Evolutionary conservation across 1,284 basidiomycete species (phyloP).

Genomic region (Apiotrichum brassicae): DNA sequence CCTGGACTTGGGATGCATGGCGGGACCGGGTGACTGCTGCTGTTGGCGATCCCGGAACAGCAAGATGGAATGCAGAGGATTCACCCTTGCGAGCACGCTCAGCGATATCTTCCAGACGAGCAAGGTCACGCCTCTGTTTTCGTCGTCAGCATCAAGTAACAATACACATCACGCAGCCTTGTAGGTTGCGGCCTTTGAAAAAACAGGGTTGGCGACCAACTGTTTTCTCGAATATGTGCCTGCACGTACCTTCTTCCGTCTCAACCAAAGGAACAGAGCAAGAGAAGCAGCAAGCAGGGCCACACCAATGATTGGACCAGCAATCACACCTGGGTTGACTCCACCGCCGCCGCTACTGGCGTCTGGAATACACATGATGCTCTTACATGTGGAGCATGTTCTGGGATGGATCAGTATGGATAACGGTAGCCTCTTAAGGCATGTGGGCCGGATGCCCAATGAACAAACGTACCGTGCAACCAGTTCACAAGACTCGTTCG

Average conservation of each 20-base stretch:
- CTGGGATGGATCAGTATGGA: neutral
- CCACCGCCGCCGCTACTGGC: neutral
- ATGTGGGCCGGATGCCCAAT: no score
- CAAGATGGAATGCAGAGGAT: slow-evolving; percentile 40
- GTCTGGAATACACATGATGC: no score
- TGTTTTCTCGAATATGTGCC: neutral
- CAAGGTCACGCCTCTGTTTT: slow-evolving; percentile 38
- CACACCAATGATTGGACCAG: slow-evolving; percentile 44
- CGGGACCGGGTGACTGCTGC: neutral
- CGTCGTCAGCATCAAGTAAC: slow-evolving; percentile 1
- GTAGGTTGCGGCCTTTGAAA: no score
- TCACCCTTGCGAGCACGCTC: slow-evolving; percentile 44
- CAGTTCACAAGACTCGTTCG: slow-evolving; percentile 1
- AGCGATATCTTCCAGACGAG: slow-evolving; percentile 40
- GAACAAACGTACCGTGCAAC: neutral
- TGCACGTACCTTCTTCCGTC: slow-evolving; percentile 42
- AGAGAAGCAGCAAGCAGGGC: slow-evolving; percentile 38
- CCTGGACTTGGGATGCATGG: slow-evolving; percentile 4
- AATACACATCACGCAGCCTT: neutral
- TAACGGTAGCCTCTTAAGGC: no score
- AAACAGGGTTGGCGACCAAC: neutral
- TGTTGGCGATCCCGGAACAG: slow-evolving; percentile 28
- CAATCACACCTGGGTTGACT: slow-evolving; percentile 45
- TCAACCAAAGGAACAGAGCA: slow-evolving; percentile 43
- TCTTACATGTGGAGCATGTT: slow-evolving; percentile 36